Conservation (phyloP, 139 green algal genomes). For the Eudorina sp. region DNA sequence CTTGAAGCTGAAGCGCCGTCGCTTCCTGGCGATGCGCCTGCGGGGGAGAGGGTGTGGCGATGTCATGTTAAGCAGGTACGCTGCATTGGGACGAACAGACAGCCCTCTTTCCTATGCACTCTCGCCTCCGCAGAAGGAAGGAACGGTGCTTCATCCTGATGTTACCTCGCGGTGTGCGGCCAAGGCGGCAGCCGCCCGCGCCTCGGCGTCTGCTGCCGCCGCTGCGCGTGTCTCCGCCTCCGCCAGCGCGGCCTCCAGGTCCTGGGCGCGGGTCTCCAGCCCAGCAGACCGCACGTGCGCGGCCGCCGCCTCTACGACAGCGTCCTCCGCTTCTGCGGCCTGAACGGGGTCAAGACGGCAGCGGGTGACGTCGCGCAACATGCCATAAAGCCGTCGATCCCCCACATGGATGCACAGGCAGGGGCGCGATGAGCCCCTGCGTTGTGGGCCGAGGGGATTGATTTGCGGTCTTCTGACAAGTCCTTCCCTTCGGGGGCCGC, state of each 20-base stretch:
- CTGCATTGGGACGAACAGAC: too few species aligned
- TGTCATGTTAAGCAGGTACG: too few species aligned
- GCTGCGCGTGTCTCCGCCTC: constrained; percentile 27
- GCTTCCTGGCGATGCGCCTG: constrained; percentile 15
- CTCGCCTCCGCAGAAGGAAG: too few species aligned
- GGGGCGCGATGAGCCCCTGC: too few species aligned
- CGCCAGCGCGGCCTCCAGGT: constrained; percentile 31
- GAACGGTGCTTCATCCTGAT: too few species aligned
- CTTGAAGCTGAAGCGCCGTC: constrained; percentile 12
- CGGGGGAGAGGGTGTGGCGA: background rate
- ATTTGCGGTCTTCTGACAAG: too few species aligned
- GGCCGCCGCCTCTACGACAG: constrained; percentile 25
- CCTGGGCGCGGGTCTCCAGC: constrained; percentile 2
- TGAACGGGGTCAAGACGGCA: background rate
- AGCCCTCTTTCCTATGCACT: too few species aligned
- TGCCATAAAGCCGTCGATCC: too few species aligned
- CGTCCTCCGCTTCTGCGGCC: constrained; percentile 16
- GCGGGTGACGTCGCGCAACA: too few species aligned
- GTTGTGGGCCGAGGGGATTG: too few species aligned
- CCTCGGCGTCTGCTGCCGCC: background rate
- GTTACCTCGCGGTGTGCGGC: background rate
- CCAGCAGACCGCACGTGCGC: background rate
- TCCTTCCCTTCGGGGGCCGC: too few species aligned
- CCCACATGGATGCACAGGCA: too few species aligned
- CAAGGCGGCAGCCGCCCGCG: background rate